Evolutionary conservation across 768 basidiomycete genomes (phyloP).

Genomic region (Serendipita sp.): DNA sequence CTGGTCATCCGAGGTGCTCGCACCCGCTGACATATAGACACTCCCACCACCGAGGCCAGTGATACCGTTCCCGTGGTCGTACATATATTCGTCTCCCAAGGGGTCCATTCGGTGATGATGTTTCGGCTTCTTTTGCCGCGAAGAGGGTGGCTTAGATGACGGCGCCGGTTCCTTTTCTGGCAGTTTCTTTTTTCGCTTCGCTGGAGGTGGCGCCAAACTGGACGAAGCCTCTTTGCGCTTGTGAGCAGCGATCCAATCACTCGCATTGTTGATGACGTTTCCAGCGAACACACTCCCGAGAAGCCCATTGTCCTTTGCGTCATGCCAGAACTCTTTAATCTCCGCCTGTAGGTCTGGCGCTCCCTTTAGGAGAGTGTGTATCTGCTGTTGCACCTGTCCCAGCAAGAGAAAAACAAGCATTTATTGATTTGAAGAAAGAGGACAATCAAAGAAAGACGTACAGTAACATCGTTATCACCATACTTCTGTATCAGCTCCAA

Average conservation of each 20-base stretch:
- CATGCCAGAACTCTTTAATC: constrained; percentile 14
- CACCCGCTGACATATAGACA: neutral
- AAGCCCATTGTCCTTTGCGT: constrained; percentile 5
- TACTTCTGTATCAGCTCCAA: constrained; percentile 77
- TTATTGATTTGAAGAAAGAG: neutral
- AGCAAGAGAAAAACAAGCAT: constrained; percentile 12
- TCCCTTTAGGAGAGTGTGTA: constrained; percentile 65
- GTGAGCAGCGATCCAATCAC: constrained; percentile 21
- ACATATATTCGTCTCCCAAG: constrained; percentile 21
- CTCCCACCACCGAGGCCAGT: neutral
- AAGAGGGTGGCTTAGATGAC: neutral
- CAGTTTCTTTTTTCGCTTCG: neutral
- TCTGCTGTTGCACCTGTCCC: constrained; percentile 59
- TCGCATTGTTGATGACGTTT: constrained; percentile 9
- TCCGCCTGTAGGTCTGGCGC: constrained; percentile 56
- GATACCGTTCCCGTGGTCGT: constrained; percentile 19
- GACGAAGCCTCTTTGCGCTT: neutral
- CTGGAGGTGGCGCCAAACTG: constrained; percentile 23
- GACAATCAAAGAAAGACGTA: neutral
- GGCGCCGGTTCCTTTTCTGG: neutral
- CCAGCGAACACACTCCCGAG: neutral
- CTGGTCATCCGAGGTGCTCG: constrained; percentile 43
- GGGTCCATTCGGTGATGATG: constrained; percentile 16
- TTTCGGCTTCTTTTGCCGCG: constrained; percentile 15
- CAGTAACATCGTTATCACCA: constrained; percentile 35